These are phyloP conservation scores for Bacterosira constricta DNA, from an alignment of 108 stramenopile genomes.

Conservation along the genomic window DNA sequence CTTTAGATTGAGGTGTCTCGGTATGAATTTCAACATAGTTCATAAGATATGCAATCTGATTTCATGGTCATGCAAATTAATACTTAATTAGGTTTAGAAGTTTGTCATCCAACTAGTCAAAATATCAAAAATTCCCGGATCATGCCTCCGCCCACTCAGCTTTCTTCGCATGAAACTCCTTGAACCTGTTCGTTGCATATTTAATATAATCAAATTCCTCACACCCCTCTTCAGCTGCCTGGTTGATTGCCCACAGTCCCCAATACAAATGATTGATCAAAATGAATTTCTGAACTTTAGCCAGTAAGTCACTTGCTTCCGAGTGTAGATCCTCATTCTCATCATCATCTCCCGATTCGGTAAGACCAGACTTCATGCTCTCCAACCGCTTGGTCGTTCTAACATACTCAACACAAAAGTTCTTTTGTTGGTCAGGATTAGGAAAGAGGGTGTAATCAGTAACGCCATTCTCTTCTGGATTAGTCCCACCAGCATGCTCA, in stretches of 20 bases:
- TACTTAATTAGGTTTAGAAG: too few species aligned
- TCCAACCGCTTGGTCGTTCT: conserved; percentile 17
- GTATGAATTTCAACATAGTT: too few species aligned
- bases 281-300: conserved; percentile 67
- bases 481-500: conserved; percentile 83
- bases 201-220: conserved; percentile 67
- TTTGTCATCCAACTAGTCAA: too few species aligned
- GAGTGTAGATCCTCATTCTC: conserved; percentile 9
- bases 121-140: too few species aligned
- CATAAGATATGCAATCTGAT: too few species aligned
- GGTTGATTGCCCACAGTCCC: conserved; percentile 89
- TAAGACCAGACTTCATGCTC: conserved; percentile 4
- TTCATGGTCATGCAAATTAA: too few species aligned
- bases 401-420: conserved; percentile 69
- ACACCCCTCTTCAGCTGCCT: conserved; percentile 84
- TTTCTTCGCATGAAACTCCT: conserved; percentile 35
- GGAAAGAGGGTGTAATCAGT: conserved; percentile 73
- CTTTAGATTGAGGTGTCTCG: too few species aligned
- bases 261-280: conserved; percentile 88
- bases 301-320: conserved; percentile 37
- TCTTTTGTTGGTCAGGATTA: conserved; percentile 33
- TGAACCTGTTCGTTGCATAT: conserved; percentile 38
- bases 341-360: neutral
- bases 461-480: conserved; percentile 50
- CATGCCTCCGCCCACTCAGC: conserved; percentile 5